These are phyloP conservation scores for Aspergillus sp. DNA, from an alignment of 2,329 filamentous ascomycete genomes.

Conservation along the genomic window DNA sequence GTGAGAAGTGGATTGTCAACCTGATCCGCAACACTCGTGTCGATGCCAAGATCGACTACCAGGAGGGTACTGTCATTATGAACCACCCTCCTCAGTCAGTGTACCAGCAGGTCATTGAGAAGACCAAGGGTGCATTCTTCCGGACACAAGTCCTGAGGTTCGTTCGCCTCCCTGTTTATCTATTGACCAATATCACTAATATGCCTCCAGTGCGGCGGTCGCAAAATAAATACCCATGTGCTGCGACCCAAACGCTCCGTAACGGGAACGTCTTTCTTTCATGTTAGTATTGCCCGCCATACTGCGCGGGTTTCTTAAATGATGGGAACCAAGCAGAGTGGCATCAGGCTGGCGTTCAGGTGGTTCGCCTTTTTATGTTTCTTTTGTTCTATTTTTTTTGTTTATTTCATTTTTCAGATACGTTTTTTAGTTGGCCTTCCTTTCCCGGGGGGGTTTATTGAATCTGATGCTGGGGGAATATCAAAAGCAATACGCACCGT, in stretches of 20 bases:
- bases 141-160: conserved; percentile 83
- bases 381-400: conserved; percentile 21
- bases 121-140: conserved; percentile 98
- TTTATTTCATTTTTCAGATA: conserved; percentile 8
- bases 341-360: conserved; percentile 39
- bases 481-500: not conserved
- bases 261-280: conserved; percentile 24
- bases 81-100: conserved; percentile 98
- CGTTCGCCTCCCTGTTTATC: conserved; percentile 6
- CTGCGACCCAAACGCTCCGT: conserved; percentile 9
- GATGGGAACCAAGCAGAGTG: conserved; percentile 33
- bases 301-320: conserved; percentile 20
- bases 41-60: conserved; percentile 98
- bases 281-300: conserved; percentile 25
- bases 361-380: conserved; percentile 24
- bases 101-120: conserved; percentile 98
- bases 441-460: not conserved
- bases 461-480: conserved; percentile 1
- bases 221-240: conserved; percentile 39
- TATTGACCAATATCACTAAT: conserved; percentile 2
- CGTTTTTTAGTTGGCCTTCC: conserved; percentile 1
- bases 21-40: conserved; percentile 95
- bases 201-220: conserved; percentile 38
- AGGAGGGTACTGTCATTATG: conserved; percentile 98
- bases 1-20: conserved; percentile 99